Evolutionary conservation across 257 asterid species (phyloP).

Genomic region (Rehmannia glutinosa): DNA sequence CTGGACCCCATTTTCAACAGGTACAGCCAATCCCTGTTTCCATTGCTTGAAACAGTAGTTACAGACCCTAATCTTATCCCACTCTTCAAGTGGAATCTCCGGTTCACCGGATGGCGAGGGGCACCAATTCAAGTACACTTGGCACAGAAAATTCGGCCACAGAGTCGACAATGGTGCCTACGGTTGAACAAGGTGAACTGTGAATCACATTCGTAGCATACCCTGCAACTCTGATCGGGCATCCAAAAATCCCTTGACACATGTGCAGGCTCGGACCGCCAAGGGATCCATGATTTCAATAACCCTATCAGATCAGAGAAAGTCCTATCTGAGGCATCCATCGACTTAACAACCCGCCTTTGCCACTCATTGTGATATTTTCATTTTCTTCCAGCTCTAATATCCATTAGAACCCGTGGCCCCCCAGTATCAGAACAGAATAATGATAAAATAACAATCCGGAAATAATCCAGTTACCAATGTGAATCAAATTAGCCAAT

Average conservation of each 20-base stretch:
- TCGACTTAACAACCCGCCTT: slow-evolving; percentile 30
- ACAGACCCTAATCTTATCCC: slow-evolving; percentile 73
- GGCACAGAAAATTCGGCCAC: slow-evolving; percentile 77
- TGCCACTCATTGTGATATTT: slow-evolving; percentile 44
- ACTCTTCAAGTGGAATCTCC: slow-evolving; percentile 37
- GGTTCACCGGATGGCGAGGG: slow-evolving; percentile 41
- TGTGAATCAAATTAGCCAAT: neutral
- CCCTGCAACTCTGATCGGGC: slow-evolving; percentile 94
- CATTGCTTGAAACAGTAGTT: slow-evolving; percentile 74
- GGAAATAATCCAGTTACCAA: slow-evolving; percentile 10
- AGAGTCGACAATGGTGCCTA: slow-evolving; percentile 89
- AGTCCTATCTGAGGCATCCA: slow-evolving; percentile 54
- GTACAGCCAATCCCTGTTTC: slow-evolving; percentile 41
- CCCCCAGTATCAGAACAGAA: slow-evolving; percentile 9
- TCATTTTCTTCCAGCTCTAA: slow-evolving; percentile 41
- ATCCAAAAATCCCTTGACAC: slow-evolving; percentile 92
- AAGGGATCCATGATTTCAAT: slow-evolving; percentile 70
- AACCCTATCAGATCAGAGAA: slow-evolving; percentile 50
- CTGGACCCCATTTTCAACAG: slow-evolving; percentile 47
- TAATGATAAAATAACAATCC: no score
- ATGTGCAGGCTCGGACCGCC: slow-evolving; percentile 60
- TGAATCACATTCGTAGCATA: no score
- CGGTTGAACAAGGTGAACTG: slow-evolving; percentile 75
- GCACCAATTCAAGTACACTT: slow-evolving; percentile 72
- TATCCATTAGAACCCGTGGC: slow-evolving; percentile 21